Evolutionary conservation across 164 flowering plant species (phyloP).

Genomic region (Aristolochia fimbriata): DNA sequence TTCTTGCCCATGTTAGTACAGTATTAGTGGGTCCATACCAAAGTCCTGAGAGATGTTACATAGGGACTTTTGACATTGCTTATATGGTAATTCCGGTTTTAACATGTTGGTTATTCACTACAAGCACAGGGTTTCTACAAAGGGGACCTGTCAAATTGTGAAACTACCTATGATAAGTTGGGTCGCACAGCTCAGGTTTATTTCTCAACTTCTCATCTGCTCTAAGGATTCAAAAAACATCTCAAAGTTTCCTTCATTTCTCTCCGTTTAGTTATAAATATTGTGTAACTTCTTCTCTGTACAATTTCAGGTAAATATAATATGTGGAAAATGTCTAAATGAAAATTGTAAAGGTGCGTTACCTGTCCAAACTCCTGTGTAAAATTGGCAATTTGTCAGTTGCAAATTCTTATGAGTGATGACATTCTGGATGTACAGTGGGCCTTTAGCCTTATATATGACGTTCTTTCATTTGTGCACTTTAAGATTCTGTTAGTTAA

Average conservation of each 20-base stretch:
- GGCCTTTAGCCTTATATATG: too few species aligned
- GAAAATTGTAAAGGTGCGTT: conserved; percentile 65
- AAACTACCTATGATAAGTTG: conserved; percentile 66
- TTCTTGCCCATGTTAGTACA: not conserved
- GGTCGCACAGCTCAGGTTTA: conserved; percentile 92
- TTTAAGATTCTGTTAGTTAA: too few species aligned
- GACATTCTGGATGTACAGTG: too few species aligned
- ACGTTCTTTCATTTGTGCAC: too few species aligned
- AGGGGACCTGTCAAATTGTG: conserved; percentile 81
- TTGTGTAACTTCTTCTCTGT: not conserved
- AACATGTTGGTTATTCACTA: conserved; percentile 5
- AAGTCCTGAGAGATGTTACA: not conserved
- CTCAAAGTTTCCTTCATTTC: not conserved
- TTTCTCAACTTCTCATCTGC: not conserved
- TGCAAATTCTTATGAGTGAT: too few species aligned
- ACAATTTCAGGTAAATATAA: conserved; percentile 63
- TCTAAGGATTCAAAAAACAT: not conserved
- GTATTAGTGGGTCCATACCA: not conserved
- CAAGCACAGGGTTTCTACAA: conserved; percentile 49
- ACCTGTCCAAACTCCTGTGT: not conserved
- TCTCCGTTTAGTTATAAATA: not conserved
- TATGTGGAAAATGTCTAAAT: conserved; percentile 69
- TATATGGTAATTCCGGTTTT: not conserved
- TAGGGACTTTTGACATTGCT: not conserved
- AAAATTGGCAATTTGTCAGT: too few species aligned